phyloP scores from a whole-genome alignment of 2,329 filamentous ascomycete species.

The Arthrocladium fulminans region DNA sequence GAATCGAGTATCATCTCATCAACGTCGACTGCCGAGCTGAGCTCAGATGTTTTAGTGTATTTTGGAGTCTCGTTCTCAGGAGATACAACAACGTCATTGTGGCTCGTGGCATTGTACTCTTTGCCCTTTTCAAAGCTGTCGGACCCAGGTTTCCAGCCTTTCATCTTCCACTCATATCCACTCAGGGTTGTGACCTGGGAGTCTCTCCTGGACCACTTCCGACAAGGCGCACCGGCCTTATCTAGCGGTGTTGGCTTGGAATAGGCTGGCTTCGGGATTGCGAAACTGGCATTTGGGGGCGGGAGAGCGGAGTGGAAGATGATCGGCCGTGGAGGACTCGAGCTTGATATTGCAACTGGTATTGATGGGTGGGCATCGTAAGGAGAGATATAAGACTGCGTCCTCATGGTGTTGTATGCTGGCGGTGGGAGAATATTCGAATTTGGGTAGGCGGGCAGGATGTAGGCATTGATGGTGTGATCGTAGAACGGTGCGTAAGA shows the following conservation, averaged over 20 bases:
- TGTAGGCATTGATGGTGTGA: background rate
- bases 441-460: background rate
- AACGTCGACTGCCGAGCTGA: background rate
- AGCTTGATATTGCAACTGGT: background rate
- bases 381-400: constrained; percentile 4
- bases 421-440: constrained; percentile 3
- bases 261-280: background rate
- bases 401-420: background rate
- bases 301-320: background rate
- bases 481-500: background rate
- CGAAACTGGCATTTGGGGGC: background rate
- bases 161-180: background rate
- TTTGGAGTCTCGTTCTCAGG: too few relatives aligned
- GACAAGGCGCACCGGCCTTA: background rate
- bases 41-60: background rate
- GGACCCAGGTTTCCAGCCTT: background rate
- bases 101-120: background rate
- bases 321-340: background rate
- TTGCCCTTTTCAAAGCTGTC: background rate
- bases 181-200: background rate
- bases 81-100: background rate
- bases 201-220: constrained; percentile 3
- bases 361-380: constrained; percentile 3
- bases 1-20: background rate
- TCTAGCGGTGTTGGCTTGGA: constrained; percentile 1